phyloP scores from a whole-genome alignment of 2,329 filamentous ascomycete genomes.

The Sarocladium strictum region DNA sequence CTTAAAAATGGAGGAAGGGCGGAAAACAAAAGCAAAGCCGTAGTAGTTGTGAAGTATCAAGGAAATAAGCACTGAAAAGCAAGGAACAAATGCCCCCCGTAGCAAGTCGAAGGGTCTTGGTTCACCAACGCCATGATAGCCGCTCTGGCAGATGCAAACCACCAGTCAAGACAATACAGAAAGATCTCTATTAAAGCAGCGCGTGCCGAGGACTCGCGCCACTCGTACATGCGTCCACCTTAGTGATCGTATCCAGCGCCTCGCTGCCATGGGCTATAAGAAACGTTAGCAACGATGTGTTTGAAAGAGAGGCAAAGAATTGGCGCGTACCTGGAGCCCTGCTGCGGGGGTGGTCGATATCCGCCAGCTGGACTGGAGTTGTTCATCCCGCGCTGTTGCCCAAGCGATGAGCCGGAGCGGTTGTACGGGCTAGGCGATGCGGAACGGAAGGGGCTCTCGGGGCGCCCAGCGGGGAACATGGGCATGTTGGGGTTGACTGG shows the following conservation, averaged over 20 bases:
- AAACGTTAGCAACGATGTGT: constrained; percentile 16
- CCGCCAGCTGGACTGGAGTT: constrained; percentile 26
- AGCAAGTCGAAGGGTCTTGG: neutral
- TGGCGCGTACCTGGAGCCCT: constrained; percentile 30
- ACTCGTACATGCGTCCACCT: neutral
- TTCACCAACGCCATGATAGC: constrained; percentile 6
- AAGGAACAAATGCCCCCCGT: neutral
- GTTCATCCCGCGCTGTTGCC: constrained; percentile 25
- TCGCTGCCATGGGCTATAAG: constrained; percentile 36
- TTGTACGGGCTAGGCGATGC: constrained; percentile 29
- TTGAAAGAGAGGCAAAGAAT: too few relatives aligned
- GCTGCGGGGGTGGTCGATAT: constrained; percentile 11
- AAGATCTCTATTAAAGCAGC: constrained; percentile 4
- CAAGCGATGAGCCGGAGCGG: constrained; percentile 23
- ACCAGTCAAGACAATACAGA: constrained; percentile 8
- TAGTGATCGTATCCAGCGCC: constrained; percentile 37
- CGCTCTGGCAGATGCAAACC: constrained; percentile 4
- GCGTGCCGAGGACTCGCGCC: neutral
- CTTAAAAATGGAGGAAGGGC: neutral
- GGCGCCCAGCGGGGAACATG: constrained; percentile 32
- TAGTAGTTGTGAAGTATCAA: neutral
- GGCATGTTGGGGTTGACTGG: constrained; percentile 37
- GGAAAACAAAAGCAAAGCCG: neutral
- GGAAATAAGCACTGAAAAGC: neutral
- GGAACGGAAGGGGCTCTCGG: constrained; percentile 29